phyloP scores from a whole-genome alignment of 1,139 yeast genomes.

The Arxiozyma telluris region DNA sequence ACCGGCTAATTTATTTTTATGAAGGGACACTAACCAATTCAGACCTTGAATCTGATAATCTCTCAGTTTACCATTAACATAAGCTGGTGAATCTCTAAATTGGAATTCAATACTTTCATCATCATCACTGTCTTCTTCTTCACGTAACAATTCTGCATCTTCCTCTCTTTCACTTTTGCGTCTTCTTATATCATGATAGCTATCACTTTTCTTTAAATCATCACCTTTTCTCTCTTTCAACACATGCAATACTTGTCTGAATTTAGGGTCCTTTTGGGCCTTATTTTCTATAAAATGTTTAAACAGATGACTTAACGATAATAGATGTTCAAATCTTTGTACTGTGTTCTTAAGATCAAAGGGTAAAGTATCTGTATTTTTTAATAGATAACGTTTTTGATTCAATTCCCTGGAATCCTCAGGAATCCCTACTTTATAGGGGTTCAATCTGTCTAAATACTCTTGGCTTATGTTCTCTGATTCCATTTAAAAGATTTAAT shows the following conservation, averaged over 20 bases:
- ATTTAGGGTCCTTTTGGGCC: constrained; percentile 65
- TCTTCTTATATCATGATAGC: constrained; percentile 28
- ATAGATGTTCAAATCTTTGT: constrained; percentile 67
- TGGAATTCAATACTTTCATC: constrained; percentile 9
- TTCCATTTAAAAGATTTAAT: not conserved
- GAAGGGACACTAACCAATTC: constrained; percentile 77
- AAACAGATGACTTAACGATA: constrained; percentile 77
- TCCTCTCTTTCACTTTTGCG: constrained; percentile 85
- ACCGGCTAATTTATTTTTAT: constrained; percentile 75
- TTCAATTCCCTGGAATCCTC: constrained; percentile 14
- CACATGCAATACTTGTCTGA: constrained; percentile 48
- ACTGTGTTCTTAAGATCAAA: constrained; percentile 62
- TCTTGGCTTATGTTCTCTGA: not conserved
- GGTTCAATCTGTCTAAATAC: constrained; percentile 21
- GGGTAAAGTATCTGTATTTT: constrained; percentile 32
- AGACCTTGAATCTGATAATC: constrained; percentile 84
- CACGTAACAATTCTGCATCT: constrained; percentile 73
- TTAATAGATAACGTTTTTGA: constrained; percentile 35
- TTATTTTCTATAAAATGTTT: constrained; percentile 78
- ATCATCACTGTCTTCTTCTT: constrained; percentile 37
- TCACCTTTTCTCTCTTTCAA: constrained; percentile 36
- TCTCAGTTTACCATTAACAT: constrained; percentile 57
- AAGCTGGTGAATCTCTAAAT: constrained; percentile 54
- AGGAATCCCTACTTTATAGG: constrained; percentile 21
- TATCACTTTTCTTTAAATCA: constrained; percentile 13